Base-by-base conservation (phyloP, 2,329 filamentous ascomycete species). In the Leptosphaerulina australis region DNA sequence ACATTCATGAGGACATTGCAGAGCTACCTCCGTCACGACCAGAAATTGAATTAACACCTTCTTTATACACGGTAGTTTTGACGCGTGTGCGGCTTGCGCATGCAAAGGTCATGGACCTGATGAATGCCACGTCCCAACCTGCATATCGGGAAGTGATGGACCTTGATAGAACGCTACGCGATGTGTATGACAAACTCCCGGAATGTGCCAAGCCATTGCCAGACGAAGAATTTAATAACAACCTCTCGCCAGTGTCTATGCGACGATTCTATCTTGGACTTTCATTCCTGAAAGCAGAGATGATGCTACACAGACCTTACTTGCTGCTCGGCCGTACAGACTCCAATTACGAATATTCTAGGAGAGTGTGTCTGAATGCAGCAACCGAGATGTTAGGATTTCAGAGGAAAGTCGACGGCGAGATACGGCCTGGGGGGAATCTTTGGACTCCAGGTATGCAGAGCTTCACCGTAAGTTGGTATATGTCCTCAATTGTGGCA, bases 281-380 rank as follows among this genome's bases (percentile, higher is more conserved):
- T 11, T 58, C 67, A 1, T 72, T 69, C 28, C 51, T 69, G 17
- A 71, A 71, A 46, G 60, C 64, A 2, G 56, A 69, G 22, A 55
- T 74, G 14, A 63, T 71, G 49, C 55, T 76, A 7, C 74, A 76
- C 52, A 61, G 72, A 6, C 68, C 66, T 11, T 75, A 70, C 37
- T 50, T 75, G 20, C 54, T 69, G 9, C 53, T 64, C 2, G 74
- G 70, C 0, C 69, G 71, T 15, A 67, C 62, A 1, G 68, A 77
- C 43, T 11, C 53, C 1, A 66, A 64, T 5, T 79, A 73, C 45
- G 58, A 62, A 18, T 72, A 74, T 49, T 80, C 78, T 0, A 68
- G 77, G 5, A 62, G 63, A 33, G 67, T 70, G 0, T 80, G 78
- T 54, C 59, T 80, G 3, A 75, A 79, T 43, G 75, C 78, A 4